Base-by-base conservation (phyloP, 2,329 filamentous ascomycete species). In the Arthrobotrys iridis region DNA sequence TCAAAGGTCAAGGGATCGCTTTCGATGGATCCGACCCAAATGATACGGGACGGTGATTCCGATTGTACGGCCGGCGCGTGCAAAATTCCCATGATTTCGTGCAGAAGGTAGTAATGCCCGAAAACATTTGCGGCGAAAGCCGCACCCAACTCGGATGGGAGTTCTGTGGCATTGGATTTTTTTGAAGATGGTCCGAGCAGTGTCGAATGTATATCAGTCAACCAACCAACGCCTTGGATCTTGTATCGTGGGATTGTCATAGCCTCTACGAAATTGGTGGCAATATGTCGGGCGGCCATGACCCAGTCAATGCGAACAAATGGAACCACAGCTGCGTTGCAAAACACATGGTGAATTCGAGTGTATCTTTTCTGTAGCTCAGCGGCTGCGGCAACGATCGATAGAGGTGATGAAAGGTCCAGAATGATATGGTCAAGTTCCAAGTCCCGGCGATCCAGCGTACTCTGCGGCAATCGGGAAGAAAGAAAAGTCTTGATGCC, bases 81-180 rank as follows among this genome's bases (percentile, higher is more conserved):
- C 78, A 99, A 86, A 8, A 97, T 84, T 0, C 92, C 90, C 78
- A 91, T 86, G 8, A 98, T 86, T 80, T 90, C 88, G 81, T 97
- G 93, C 13, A 88, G 88, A 22, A 99, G 88, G 80, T 97, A 84
- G 81, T 99, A 98, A 83, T 99, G 95, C 0, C 95, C 95, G 81
- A 99, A 98, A 28, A 97, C 87, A 80, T 98, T 98, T 57, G 94
- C 90, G 81, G 90, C 91, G 81, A 98, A 99, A 15, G 97, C 88
- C 78, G 92, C 86, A 2, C 93, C 93, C 0, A 99, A 84, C 33
- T 70, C 62, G 13, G 40, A 37, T 7, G 30, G 18, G 22, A 18
- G 26, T 48, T 20, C 15, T 10, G 46, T 3, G 20, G 24, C 20
- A 3, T 84, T 83, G 0, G 90, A 89, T 70, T 89, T 87, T 13